Evolutionary conservation across 2,329 filamentous ascomycete species (phyloP).

Genomic region (Ceratocystis harringtonii): DNA sequence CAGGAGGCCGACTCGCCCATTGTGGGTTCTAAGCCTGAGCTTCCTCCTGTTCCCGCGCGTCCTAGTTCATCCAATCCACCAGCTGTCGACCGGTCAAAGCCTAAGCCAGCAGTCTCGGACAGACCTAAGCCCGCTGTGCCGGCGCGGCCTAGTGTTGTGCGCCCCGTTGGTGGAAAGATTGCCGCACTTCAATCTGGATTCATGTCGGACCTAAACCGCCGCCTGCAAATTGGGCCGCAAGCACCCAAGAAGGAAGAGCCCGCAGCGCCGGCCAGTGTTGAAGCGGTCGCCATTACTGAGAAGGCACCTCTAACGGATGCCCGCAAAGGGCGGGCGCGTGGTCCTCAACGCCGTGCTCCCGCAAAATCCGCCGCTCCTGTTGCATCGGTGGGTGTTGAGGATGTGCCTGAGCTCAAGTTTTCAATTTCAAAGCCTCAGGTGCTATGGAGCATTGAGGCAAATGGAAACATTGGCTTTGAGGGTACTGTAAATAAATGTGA

Average conservation of each 20-base stretch:
- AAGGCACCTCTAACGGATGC: constrained; percentile 65
- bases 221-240: constrained; percentile 73
- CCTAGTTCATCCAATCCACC: constrained; percentile 23
- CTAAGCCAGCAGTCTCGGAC: constrained; percentile 37
- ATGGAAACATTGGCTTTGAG: constrained; percentile 32
- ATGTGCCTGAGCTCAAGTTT: constrained; percentile 26
- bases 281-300: constrained; percentile 40
- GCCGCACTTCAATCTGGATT: constrained; percentile 82
- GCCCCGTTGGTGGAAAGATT: constrained; percentile 72
- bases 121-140: constrained; percentile 65
- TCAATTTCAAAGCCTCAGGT: constrained; percentile 34
- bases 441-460: constrained; percentile 37
- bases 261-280: constrained; percentile 33
- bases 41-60: constrained; percentile 21
- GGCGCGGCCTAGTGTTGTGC: constrained; percentile 28
- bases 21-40: background rate
- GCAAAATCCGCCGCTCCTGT: constrained; percentile 33
- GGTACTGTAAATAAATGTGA: constrained; percentile 22
- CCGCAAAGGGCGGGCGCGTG: constrained; percentile 76
- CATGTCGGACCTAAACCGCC: constrained; percentile 82
- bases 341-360: constrained; percentile 63
- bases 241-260: constrained; percentile 60
- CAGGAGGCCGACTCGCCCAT: background rate
- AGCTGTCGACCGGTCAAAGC: constrained; percentile 31
- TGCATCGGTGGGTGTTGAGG: constrained; percentile 22